phyloP scores from a whole-genome alignment of 139 green algal genomes.

The Parachlorella kessleri region DNA sequence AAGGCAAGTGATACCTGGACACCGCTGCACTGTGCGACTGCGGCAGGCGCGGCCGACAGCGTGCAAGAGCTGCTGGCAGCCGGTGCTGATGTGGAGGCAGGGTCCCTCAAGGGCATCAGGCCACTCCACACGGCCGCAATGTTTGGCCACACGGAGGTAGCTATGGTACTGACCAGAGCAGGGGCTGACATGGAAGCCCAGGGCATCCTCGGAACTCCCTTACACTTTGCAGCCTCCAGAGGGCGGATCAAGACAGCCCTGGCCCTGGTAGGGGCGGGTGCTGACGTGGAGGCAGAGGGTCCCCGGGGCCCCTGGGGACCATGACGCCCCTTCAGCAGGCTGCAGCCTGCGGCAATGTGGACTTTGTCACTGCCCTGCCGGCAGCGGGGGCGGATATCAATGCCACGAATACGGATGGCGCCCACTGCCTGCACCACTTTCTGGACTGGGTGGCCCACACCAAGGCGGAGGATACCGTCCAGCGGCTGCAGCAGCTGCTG shows the following conservation, averaged over 20 bases:
- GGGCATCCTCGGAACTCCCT: not conserved
- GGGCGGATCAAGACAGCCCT: not conserved
- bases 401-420: too few relatives aligned
- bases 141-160: too few relatives aligned
- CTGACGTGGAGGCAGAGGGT: not conserved
- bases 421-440: too few relatives aligned
- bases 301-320: too few relatives aligned
- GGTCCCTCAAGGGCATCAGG: too few relatives aligned
- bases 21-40: not conserved
- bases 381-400: not conserved
- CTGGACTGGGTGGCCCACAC: too few relatives aligned
- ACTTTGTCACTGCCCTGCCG: not conserved
- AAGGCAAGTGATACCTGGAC: not conserved
- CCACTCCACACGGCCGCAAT: too few relatives aligned
- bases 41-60: not conserved
- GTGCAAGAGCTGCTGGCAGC: not conserved
- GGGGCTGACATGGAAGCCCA: too few relatives aligned
- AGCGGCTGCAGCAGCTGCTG: too few relatives aligned
- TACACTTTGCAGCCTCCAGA: not conserved
- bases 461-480: too few relatives aligned
- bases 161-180: too few relatives aligned
- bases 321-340: not conserved
- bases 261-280: not conserved
- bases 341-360: not conserved
- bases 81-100: not conserved